Evolutionary conservation across 2,329 filamentous ascomycete species (phyloP).

Genomic region (Pseudogymnoascus destructans): DNA sequence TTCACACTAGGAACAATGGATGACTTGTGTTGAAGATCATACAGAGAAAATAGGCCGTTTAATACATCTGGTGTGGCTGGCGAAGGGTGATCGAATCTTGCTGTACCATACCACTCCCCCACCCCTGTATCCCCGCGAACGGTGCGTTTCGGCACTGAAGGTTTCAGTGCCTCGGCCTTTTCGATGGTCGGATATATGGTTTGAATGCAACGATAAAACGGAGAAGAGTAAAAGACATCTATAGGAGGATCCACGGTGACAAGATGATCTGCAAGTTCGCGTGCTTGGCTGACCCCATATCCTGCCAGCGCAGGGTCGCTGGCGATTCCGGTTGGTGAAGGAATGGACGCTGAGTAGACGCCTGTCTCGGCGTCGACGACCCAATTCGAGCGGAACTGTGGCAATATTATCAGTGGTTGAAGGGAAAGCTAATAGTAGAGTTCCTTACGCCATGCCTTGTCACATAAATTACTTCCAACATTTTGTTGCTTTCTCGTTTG

Average conservation of each 20-base stretch:
- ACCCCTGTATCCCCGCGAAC: conserved; percentile 45
- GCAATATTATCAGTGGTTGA: neutral
- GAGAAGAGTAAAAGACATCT: conserved; percentile 67
- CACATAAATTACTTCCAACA: conserved; percentile 44
- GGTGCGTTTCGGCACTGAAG: conserved; percentile 22
- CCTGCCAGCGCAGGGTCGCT: conserved; percentile 79
- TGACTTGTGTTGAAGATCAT: conserved; percentile 46
- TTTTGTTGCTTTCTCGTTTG: neutral
- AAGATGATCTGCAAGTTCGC: conserved; percentile 59
- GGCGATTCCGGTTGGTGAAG: conserved; percentile 74
- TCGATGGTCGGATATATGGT: conserved; percentile 60
- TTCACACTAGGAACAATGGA: conserved; percentile 54
- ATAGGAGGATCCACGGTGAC: conserved; percentile 50
- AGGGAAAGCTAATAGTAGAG: neutral
- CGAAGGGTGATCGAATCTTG: conserved; percentile 71
- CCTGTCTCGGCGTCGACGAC: conserved; percentile 70
- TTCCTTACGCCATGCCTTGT: conserved; percentile 59
- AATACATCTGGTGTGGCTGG: conserved; percentile 55
- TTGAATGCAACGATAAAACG: conserved; percentile 79
- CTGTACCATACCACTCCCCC: conserved; percentile 85
- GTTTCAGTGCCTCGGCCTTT: conserved; percentile 27
- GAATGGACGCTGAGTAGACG: conserved; percentile 58
- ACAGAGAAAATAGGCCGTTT: conserved; percentile 49
- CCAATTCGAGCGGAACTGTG: conserved; percentile 83
- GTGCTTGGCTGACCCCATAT: conserved; percentile 73